Evolutionary conservation across 306 rosid genomes (phyloP), one percentile per base, ranked within the genome.

Genomic region (Gastrolobium bilobum): DNA sequence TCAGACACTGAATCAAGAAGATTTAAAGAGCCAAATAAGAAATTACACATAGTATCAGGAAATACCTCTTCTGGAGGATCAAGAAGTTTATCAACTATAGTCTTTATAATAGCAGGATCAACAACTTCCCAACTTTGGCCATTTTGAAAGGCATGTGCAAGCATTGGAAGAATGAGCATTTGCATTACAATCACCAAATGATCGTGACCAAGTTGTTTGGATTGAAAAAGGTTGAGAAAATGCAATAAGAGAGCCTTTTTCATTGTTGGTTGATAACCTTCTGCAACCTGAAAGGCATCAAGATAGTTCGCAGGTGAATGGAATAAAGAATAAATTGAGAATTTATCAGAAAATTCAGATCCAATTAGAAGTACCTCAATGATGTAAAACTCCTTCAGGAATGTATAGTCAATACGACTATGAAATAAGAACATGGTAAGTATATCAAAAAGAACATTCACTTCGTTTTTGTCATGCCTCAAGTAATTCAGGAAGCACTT

Each of bases 11-110:
- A 48, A 56, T 43, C 71, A 79, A n/a, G 64, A 57, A 58, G 46
- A 47, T 52, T 69, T 35, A 52, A 63, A 65, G 47, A 26, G 54
- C 2, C 62, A 33, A 14, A 58, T 39, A 46, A 70, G 48, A 87
- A 51, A 66, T 31, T 44, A 61, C 4, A 52, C 42, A 44, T 6
- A 38, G 46, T 43, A 71, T 73, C 14, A 73, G 39, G 70, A 72
- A 48, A 77, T 74, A 96, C 99, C 97, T 93, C 99, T 84, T 96
- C 99, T 10, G 97, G 99, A 81, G 99, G 99, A 89, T 96, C 99
- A 33, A 96, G 98, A 93, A 96, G 99, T 87, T 93, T 96, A 83
- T 96, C 99, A 26, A 96, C 98, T 61, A 96, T 91, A 72, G 98
- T 93, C 84, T 96, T 90, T 58, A 96, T 89, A 37, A 96, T 91